Conservation (phyloP, 176 grass and related monocot genomes). For the Cymbopogon citratus region DNA sequence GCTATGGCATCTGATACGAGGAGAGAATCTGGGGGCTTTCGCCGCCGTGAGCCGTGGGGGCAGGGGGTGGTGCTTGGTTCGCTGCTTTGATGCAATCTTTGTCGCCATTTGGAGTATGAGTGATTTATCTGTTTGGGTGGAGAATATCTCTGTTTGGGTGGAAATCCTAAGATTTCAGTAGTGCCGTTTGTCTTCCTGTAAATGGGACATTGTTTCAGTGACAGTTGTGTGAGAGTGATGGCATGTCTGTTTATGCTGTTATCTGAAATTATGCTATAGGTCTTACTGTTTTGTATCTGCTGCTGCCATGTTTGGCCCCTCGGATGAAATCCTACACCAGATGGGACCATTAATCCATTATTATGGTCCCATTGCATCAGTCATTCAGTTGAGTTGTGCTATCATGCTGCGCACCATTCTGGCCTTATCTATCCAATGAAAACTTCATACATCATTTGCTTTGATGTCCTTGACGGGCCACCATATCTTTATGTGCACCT, state of each 20-base stretch:
- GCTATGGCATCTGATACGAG: not conserved
- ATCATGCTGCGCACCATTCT: conserved; percentile 10
- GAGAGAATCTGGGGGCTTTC: not conserved
- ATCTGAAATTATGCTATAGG: not conserved
- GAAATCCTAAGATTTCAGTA: not conserved
- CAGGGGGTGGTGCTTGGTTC: conserved; percentile 6
- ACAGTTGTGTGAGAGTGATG: not conserved
- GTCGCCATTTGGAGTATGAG: not conserved
- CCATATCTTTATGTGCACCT: conserved; percentile 28
- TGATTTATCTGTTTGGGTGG: not conserved
- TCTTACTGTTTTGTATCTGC: not conserved
- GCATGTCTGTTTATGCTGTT: not conserved
- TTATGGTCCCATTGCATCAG: not conserved
- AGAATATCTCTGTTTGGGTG: not conserved
- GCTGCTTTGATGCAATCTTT: conserved; percentile 11
- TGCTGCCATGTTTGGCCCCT: not conserved
- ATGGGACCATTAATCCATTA: not conserved
- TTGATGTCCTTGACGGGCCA: conserved; percentile 16
- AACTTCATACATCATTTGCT: not conserved
- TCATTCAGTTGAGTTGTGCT: not conserved
- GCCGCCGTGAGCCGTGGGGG: not conserved
- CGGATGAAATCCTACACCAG: not conserved
- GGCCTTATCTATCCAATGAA: conserved; percentile 7
- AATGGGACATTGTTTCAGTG: not conserved
- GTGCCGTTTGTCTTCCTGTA: not conserved